Evolutionary conservation across 1,284 basidiomycete species (phyloP), one percentile per base, ranked within the genome.

Genomic region (Lignosus rhinocerotis): DNA sequence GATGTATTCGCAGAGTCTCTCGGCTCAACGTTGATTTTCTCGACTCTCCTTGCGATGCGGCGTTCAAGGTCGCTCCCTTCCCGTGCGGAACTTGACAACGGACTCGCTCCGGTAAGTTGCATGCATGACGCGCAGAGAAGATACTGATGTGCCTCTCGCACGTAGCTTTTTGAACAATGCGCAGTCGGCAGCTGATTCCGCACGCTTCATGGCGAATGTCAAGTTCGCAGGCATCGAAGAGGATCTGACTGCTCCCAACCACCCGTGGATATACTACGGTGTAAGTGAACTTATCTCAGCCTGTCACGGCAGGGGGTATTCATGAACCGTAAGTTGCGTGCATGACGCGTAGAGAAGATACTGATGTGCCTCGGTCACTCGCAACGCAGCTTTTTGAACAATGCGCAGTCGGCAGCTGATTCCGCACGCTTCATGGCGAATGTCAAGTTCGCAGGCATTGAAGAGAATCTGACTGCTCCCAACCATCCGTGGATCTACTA

Each of bases 241-340:
- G 58, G 81, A 89, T 61, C 67, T 93, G 56, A 87, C 87, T 2
- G 83, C 87, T 5, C 85, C 82, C 3, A 78, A 73, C 33, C 88
- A 89, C 0, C 92, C 93, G 1, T 96, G 95, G 91, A 93, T 98
- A 63, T 96, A 96, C 73, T 97, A 97, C 67, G 96, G 96, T 31
- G 93, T 88, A 73, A n/a, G 78, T 69, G 21, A 43, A 12, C 50
- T 12, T 42, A 31, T 7, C 42, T 5, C 33, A 31, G 1, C 36
- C 9, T 19, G 30, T 12, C 34, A 14, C 30, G 7, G 19, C n/a
- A 7, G 34, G 25, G n/a, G n/a, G n/a, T n/a, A n/a, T n/a, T n/a
- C n/a, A n/a, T n/a, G n/a, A n/a, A n/a, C n/a, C n/a, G 80, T 85
- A 65, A 45, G 61, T 55, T 30, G 2, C 32, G 12, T n/a, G 1